phyloP scores from a whole-genome alignment of 192 early-diverging fungal species.

The Coemansia erecta region DNA sequence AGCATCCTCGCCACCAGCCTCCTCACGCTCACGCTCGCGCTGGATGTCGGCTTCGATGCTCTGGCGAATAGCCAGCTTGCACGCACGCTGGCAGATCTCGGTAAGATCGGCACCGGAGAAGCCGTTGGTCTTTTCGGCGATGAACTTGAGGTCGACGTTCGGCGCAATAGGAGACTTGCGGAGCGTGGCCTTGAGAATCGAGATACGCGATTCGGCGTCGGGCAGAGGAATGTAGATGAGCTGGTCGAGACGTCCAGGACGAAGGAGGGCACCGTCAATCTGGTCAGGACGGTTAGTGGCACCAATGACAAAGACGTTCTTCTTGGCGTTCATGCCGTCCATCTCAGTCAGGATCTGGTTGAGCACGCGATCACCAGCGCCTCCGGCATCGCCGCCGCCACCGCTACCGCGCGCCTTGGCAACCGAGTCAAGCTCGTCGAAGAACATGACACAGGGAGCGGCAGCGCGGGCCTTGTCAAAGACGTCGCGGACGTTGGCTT shows the following conservation, averaged over 20 bases:
- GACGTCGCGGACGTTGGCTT: constrained; percentile 98
- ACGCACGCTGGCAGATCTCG: constrained; percentile 97
- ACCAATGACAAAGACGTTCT: constrained; percentile 99
- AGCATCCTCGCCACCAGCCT: constrained; percentile 71
- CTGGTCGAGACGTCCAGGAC: constrained; percentile 98
- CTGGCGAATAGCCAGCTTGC: constrained; percentile 96
- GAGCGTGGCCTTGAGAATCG: constrained; percentile 81
- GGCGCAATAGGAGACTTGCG: constrained; percentile 89
- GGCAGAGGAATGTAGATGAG: constrained; percentile 96
- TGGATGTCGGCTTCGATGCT: constrained; percentile 86
- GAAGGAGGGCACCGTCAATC: constrained; percentile 94
- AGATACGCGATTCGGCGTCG: constrained; percentile 81
- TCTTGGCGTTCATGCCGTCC: constrained; percentile 99
- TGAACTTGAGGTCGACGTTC: constrained; percentile 76
- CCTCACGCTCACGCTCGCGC: constrained; percentile 70
- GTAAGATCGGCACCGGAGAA: constrained; percentile 98
- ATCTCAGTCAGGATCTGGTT: constrained; percentile 99
- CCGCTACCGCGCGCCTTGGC: constrained; percentile 86
- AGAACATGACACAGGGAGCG: constrained; percentile 99
- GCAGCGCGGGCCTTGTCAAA: constrained; percentile 99
- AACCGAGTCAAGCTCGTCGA: constrained; percentile 98
- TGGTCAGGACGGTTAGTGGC: constrained; percentile 99
- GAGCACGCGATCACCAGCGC: constrained; percentile 95
- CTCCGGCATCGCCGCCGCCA: constrained; percentile 78
- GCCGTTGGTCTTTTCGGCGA: constrained; percentile 88